Evolutionary conservation across 768 basidiomycete genomes (phyloP).

Genomic region (Lactarius psammicola): DNA sequence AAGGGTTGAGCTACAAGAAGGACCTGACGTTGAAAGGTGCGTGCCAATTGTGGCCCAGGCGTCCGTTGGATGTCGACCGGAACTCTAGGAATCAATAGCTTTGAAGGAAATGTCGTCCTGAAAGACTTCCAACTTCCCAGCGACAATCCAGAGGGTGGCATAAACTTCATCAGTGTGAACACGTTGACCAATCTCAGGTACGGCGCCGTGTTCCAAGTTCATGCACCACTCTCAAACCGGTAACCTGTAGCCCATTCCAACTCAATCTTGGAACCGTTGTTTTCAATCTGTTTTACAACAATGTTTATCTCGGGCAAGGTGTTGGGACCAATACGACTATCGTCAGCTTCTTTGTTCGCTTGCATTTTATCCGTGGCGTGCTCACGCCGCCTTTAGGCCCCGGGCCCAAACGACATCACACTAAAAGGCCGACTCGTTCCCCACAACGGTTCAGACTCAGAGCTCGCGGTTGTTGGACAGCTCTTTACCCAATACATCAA

Average conservation of each 20-base stretch:
- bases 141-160: slow-evolving; percentile 64
- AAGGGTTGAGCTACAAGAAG: slow-evolving; percentile 66
- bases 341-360: slow-evolving; percentile 40
- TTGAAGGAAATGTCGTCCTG: slow-evolving; percentile 53
- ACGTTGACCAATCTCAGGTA: slow-evolving; percentile 58
- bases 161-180: slow-evolving; percentile 60
- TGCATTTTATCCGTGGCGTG: slow-evolving; percentile 2
- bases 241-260: slow-evolving; percentile 59
- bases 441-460: slow-evolving; percentile 43
- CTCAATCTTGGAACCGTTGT: slow-evolving; percentile 65
- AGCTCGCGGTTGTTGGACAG: slow-evolving; percentile 52
- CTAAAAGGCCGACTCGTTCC: slow-evolving; percentile 56
- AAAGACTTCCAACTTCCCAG: slow-evolving; percentile 62
- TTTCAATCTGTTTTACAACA: slow-evolving; percentile 59
- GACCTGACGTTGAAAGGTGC: slow-evolving; percentile 53
- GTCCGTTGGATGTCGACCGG: neutral
- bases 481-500: slow-evolving; percentile 75
- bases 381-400: slow-evolving; percentile 38
- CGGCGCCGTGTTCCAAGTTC: slow-evolving; percentile 1
- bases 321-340: slow-evolving; percentile 51
- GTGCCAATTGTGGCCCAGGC: slow-evolving; percentile 15
- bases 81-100: slow-evolving; percentile 55
- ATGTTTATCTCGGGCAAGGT: slow-evolving; percentile 55
- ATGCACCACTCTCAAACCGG: neutral
- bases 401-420: slow-evolving; percentile 56